Evolutionary conservation across 1,139 yeast genomes (phyloP), one percentile per base, ranked within the genome.

Genomic region (Debaryomyces robertsiae): DNA sequence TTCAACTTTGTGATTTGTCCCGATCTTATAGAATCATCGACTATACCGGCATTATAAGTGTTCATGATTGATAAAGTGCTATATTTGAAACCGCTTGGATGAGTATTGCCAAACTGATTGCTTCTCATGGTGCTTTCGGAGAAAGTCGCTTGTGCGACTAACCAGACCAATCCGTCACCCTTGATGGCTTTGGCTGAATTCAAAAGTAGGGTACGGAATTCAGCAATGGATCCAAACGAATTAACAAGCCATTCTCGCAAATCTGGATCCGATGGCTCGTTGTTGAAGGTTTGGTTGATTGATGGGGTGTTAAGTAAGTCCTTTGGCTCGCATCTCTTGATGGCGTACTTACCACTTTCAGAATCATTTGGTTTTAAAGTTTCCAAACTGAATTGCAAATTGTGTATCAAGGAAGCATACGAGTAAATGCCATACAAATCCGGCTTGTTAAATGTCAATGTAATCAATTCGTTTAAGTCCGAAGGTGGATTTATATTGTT

Each of bases 111-210:
- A 32, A 46, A 41, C 13, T 53, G 52, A 14, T 56, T 51, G 31
- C 47, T 55, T 37, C 55, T 57, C 48, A 60, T 50, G 25, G 55
- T 43, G 35, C 52, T 51, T 43, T 66, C 68, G 23, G 69, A 55
- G 46, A 63, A 58, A 32, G 64, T 62, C 36, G 79, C 73, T 52
- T 79, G 79, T 2, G 85, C 85, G n/a, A 82, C 81, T 24, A 82
- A 60, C 93, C 93, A 85, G 2, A 85, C 79, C 52, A 67, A 73
- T 2, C 94, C 94, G 57, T 85, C 89, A 38, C 94, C 93, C 46
- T 81, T 79, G 44, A 83, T 79, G 10, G 82, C 77, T 38, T 65
- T 60, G 13, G 84, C 84, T 1, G 90, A 79, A 49, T 81, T 76
- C 44, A 84, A 55, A 36, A 85, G 60, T 41, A 84, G 65, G 3